Percentiles rank a stretch among this genome's conserved stretches.
Conservation (phyloP, 306 rosid species). For the Castanea mollissima region DNA sequence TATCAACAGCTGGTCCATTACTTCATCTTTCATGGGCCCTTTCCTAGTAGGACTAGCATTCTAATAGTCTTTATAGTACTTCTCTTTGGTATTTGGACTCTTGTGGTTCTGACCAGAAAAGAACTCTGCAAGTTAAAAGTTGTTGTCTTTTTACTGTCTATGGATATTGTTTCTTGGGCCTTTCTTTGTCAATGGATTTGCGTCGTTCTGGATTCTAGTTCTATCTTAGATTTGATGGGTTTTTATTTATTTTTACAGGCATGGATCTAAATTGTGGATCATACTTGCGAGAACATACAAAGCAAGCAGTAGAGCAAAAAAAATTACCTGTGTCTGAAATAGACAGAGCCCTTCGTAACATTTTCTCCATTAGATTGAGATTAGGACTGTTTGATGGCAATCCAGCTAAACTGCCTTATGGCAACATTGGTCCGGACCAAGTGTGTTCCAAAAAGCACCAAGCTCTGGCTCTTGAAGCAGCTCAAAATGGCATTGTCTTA, state of each 20-base stretch:
- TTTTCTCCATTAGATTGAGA: constrained; percentile 75
- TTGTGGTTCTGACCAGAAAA: no score
- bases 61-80: no score
- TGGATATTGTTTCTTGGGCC: no score
- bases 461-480: constrained; percentile 79
- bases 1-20: no score
- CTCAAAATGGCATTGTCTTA: constrained; percentile 83
- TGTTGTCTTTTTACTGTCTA: no score
- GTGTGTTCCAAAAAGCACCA: constrained; percentile 72
- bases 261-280: constrained; percentile 85
- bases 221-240: no score
- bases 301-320: constrained; percentile 58
- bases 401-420: constrained; percentile 53
- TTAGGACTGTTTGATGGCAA: constrained; percentile 77
- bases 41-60: no score
- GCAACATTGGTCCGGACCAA: constrained; percentile 57
- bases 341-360: constrained; percentile 83
- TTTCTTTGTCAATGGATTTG: no score
- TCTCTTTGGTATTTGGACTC: no score
- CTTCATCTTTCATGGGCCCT: no score
- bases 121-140: no score
- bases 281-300: constrained; percentile 51
- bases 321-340: constrained; percentile 43
- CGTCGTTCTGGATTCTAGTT: no score
- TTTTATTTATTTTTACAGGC: constrained; percentile 37